A percentile compares a stretch with the other conserved stretches of the same genome.
phyloP scores from a whole-genome alignment of 2,329 filamentous ascomycete species.

The Didymella pomorum region DNA sequence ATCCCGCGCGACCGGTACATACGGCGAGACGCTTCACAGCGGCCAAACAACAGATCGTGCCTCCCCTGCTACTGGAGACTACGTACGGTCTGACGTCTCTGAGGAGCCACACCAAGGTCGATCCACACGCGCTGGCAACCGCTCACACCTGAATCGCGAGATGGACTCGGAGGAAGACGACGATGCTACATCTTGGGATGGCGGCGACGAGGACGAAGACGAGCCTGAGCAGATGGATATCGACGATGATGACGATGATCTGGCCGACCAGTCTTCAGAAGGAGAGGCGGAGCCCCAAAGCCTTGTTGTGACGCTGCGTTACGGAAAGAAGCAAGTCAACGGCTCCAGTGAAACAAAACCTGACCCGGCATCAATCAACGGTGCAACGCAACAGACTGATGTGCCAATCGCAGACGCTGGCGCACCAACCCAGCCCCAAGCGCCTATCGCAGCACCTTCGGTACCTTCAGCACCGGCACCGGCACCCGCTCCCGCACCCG shows the following conservation, averaged over 20 bases:
- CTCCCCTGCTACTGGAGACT: slow-evolving; percentile 55
- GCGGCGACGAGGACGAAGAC: slow-evolving; percentile 68
- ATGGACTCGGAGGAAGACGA: slow-evolving; percentile 72
- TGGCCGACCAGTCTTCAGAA: slow-evolving; percentile 49
- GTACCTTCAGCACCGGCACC: slow-evolving; percentile 1
- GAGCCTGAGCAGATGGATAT: slow-evolving; percentile 68
- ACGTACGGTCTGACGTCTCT: slow-evolving; percentile 55
- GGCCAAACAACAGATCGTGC: slow-evolving; percentile 57
- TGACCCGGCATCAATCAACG: not conserved
- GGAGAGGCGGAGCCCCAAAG: slow-evolving; percentile 55
- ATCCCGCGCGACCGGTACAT: slow-evolving; percentile 67
- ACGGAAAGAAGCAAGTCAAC: slow-evolving; percentile 29
- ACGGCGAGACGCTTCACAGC: slow-evolving; percentile 68
- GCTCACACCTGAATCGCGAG: slow-evolving; percentile 34
- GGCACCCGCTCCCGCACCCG: slow-evolving; percentile 2
- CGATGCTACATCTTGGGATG: slow-evolving; percentile 70
- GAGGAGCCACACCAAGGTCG: slow-evolving; percentile 58
- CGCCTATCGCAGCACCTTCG: not conserved
- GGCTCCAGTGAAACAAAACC: not conserved
- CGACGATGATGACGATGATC: slow-evolving; percentile 64
- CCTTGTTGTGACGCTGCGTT: slow-evolving; percentile 75
- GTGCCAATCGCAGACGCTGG: not conserved
- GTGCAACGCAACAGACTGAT: not conserved
- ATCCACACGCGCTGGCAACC: slow-evolving; percentile 48
- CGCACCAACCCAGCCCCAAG: slow-evolving; percentile 2